A percentile compares a stretch with the other conserved stretches of the same genome.
phyloP scores from a whole-genome alignment of 2,329 filamentous ascomycete genomes.

The Coniochaeta prunicola region DNA sequence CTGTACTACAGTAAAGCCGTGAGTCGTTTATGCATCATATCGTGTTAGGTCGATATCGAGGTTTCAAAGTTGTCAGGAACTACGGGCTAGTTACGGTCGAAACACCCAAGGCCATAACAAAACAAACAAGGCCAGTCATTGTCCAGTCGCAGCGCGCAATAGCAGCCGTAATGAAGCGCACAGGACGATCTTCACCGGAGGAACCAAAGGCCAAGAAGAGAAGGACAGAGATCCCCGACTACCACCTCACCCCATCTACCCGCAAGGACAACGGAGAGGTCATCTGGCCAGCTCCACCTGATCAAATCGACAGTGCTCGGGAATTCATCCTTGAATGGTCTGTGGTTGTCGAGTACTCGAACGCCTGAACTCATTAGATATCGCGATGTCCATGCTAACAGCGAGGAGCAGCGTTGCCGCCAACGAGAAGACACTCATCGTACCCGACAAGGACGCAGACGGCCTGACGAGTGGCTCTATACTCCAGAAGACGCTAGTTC shows the following conservation, averaged over 20 bases:
- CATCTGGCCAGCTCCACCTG: conserved; percentile 51
- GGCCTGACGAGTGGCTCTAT: conserved; percentile 59
- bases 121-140: background rate
- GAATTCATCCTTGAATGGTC: conserved; percentile 53
- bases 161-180: conserved; percentile 2
- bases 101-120: background rate
- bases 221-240: conserved; percentile 1
- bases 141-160: background rate
- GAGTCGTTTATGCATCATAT: background rate
- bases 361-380: background rate
- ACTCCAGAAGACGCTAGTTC: conserved; percentile 48
- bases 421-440: conserved; percentile 46
- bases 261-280: background rate
- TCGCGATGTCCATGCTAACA: background rate
- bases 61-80: background rate
- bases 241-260: conserved; percentile 2
- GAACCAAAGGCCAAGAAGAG: background rate
- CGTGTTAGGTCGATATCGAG: background rate
- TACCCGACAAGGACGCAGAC: conserved; percentile 65
- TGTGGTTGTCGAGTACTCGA: conserved; percentile 6
- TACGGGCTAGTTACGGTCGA: background rate
- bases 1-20: background rate
- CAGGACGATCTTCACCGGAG: background rate
- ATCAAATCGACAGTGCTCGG: conserved; percentile 47
- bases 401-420: conserved; percentile 35